phyloP scores from a whole-genome alignment of 257 asterid genomes.

The Anisodus acutangulus region DNA sequence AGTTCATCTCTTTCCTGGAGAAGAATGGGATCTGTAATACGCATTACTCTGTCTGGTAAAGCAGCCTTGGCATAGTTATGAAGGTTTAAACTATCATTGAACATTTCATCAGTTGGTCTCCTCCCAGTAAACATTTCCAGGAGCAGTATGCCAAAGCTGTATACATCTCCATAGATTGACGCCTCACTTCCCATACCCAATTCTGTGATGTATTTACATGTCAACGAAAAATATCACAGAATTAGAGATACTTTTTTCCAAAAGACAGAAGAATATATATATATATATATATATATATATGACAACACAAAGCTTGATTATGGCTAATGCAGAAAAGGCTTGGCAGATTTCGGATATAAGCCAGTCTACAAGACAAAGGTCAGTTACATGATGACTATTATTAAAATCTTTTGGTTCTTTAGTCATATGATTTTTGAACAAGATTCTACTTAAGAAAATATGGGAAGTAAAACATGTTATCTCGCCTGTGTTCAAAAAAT shows the following conservation, averaged over 20 bases:
- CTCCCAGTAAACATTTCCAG: slow-evolving; percentile 36
- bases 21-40: slow-evolving; percentile 29
- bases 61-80: slow-evolving; percentile 30
- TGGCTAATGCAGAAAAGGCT: background rate
- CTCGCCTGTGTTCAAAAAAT: too few species aligned
- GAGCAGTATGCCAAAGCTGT: slow-evolving; percentile 31
- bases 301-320: background rate
- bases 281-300: background rate
- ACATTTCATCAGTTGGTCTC: slow-evolving; percentile 39
- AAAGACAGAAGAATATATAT: background rate
- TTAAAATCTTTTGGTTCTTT: background rate
- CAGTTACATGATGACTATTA: background rate
- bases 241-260: background rate
- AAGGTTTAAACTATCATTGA: slow-evolving; percentile 33
- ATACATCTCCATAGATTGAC: slow-evolving; percentile 36
- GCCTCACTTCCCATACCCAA: slow-evolving; percentile 34
- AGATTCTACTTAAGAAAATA: background rate
- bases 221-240: background rate
- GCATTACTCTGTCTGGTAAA: slow-evolving; percentile 28
- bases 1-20: slow-evolving; percentile 21
- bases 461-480: background rate
- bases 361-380: background rate
- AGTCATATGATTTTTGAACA: background rate
- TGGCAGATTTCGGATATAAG: background rate
- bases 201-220: slow-evolving; percentile 28